Conservation (phyloP, 768 basidiomycete species). For the Suillus tomentosus region DNA sequence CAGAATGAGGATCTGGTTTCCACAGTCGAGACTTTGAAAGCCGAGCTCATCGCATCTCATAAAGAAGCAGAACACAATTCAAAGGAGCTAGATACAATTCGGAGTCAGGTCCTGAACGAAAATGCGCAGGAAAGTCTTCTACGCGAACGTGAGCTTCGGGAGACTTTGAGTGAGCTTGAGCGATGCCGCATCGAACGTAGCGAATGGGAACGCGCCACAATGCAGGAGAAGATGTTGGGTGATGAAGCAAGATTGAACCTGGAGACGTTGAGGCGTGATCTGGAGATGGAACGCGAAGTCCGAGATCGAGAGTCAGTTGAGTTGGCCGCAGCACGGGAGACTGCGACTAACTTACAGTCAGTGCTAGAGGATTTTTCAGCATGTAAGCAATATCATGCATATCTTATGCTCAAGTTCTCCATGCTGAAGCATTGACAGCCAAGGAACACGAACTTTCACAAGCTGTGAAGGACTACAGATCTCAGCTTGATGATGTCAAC, state of each 20-base stretch:
- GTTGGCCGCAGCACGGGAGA: slow-evolving; percentile 70
- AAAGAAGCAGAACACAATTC: slow-evolving; percentile 74
- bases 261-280: slow-evolving; percentile 59
- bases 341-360: slow-evolving; percentile 81
- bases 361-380: slow-evolving; percentile 96
- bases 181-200: slow-evolving; percentile 80
- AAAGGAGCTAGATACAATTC: slow-evolving; percentile 67
- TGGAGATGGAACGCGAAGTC: slow-evolving; percentile 65
- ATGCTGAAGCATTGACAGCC: slow-evolving; percentile 45
- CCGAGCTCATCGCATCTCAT: slow-evolving; percentile 76
- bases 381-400: slow-evolving; percentile 50
- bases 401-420: slow-evolving; percentile 1
- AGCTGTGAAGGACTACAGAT: slow-evolving; percentile 81
- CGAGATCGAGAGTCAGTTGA: slow-evolving; percentile 56
- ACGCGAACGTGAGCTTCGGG: slow-evolving; percentile 80
- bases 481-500: slow-evolving; percentile 67
- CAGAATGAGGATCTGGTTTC: slow-evolving; percentile 73
- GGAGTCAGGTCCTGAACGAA: slow-evolving; percentile 64
- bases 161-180: slow-evolving; percentile 86
- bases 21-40: slow-evolving; percentile 78
- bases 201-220: slow-evolving; percentile 63
- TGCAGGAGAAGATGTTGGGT: slow-evolving; percentile 65
- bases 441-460: slow-evolving; percentile 90
- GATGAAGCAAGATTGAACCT: slow-evolving; percentile 69
- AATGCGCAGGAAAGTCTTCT: slow-evolving; percentile 67